Percentiles rank a stretch among this genome's conserved stretches.
phyloP scores from a whole-genome alignment of 371 early-diverging fungal genomes.

The Dichotomocladium elegans region DNA sequence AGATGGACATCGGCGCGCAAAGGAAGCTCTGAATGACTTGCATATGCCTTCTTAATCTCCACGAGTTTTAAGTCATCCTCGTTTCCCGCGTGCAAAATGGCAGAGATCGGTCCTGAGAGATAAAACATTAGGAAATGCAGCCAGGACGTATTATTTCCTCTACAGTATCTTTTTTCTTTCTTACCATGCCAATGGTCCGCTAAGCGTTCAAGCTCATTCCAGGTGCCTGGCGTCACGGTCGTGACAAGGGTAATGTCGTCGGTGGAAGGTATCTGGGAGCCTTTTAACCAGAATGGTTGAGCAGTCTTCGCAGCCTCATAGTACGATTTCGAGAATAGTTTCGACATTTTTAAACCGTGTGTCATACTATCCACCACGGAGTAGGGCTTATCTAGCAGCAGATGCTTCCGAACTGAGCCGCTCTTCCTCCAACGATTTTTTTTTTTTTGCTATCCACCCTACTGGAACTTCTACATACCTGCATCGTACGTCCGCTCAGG shows the following conservation, averaged over 20 bases:
- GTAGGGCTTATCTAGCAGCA: conserved; percentile 32
- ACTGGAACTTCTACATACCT: conserved; percentile 15
- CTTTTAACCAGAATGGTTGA: conserved; percentile 40
- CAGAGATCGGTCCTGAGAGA: conserved; percentile 39
- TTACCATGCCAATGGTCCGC: conserved; percentile 46
- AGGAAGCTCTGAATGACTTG: conserved; percentile 16
- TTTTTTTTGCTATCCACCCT: not conserved
- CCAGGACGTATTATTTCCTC: not conserved
- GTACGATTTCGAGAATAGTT: conserved; percentile 38
- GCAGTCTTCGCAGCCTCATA: conserved; percentile 29
- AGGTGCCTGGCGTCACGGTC: conserved; percentile 28
- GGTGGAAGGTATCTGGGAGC: conserved; percentile 11
- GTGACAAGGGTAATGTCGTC: conserved; percentile 40
- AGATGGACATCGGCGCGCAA: conserved; percentile 38
- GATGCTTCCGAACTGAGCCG: too few species aligned
- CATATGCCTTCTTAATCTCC: conserved; percentile 17
- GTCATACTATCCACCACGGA: conserved; percentile 38
- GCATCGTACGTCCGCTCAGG: conserved; percentile 42
- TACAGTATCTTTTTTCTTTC: not conserved
- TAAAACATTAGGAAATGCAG: not conserved
- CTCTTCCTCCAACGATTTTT: too few species aligned
- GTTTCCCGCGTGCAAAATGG: conserved; percentile 26
- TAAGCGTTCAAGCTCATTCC: conserved; percentile 32
- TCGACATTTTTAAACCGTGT: conserved; percentile 42
- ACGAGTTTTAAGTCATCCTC: conserved; percentile 17